Base-by-base conservation (phyloP, 331 rosid genomes). In the Stylosanthes scabra region DNA sequence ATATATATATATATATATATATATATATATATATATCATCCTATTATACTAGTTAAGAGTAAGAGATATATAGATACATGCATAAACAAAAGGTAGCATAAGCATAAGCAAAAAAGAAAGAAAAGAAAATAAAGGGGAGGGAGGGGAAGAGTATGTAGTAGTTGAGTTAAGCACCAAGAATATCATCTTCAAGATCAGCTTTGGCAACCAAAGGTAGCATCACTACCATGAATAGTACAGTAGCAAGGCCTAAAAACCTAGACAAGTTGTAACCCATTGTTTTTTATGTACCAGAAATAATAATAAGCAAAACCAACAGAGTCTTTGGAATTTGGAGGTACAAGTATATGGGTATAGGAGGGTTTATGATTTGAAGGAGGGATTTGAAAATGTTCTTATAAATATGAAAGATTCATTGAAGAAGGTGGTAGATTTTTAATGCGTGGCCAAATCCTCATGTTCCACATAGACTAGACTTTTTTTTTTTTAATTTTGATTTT, bases 241-340 rank as follows among this genome's bases (percentile, higher is more conserved):
- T 81, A 31, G 82, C 1, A 52, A 88, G 50, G 69, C 66, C 75
- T 62, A 83, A 55, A 13, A 79, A 71, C 12, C 11, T 80, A n/a
- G 66, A 80, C 68, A 82, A 85, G 70, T 84, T 83, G 70, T 84
- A 85, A 79, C 78, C 86, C 97, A 91, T 80, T 20, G 25, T 20
- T 73, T 85, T 50, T 34, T 11, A 64, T 39, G 3, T 37, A 68
- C 14, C 37, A 31, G 37, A 3, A 31, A 31, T 31, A 31, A 31
- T 20, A 12, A 63, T 5, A 12, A 49, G 11, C 51, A 46, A 11
- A 9, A n/a, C 40, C 28, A 66, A 12, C 28, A 66, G 16, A 54
- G 55, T 51, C 7, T 59, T 59, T 28, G 20, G 58, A 29, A 31
- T 31, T 11, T 27, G 9, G 29, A 61, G 3, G 10, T 4, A 49